A percentile compares a stretch with the other conserved stretches of the same genome.
phyloP scores from a whole-genome alignment of 257 asterid genomes.

The Echites panduratus region DNA sequence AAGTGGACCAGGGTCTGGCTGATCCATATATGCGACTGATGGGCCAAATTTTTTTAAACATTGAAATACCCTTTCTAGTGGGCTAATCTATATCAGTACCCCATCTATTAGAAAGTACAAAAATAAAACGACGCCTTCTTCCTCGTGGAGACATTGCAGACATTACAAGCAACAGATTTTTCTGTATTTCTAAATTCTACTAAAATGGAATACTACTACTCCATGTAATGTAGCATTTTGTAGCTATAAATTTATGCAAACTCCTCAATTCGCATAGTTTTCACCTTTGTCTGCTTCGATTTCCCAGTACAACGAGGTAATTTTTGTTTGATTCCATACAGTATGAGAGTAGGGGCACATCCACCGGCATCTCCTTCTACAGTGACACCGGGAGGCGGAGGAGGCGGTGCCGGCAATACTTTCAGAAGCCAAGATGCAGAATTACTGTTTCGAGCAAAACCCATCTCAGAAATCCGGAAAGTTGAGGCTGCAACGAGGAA shows the following conservation, averaged over 20 bases:
- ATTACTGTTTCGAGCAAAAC: constrained; percentile 76
- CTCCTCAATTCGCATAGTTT: not conserved
- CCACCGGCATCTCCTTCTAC: constrained; percentile 20
- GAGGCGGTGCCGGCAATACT: constrained; percentile 30
- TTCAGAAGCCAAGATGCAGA: constrained; percentile 82
- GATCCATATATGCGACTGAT: too few relatives aligned
- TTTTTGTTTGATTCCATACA: not conserved
- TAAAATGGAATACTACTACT: not conserved
- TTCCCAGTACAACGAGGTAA: not conserved
- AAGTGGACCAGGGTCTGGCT: too few relatives aligned
- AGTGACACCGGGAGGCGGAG: not conserved
- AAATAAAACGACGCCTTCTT: not conserved
- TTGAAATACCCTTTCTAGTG: too few relatives aligned
- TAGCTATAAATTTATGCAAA: not conserved
- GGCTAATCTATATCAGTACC: too few relatives aligned
- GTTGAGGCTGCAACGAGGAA: constrained; percentile 78
- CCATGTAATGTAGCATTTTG: constrained; percentile 1
- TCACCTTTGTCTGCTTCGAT: not conserved
- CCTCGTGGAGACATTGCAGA: not conserved
- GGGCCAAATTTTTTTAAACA: too few relatives aligned
- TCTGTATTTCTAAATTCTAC: not conserved
- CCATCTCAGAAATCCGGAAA: constrained; percentile 83
- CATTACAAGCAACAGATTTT: not conserved
- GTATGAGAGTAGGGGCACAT: constrained; percentile 28
- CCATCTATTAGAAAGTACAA: too few relatives aligned